Percentiles rank a stretch among this genome's conserved stretches.
phyloP scores from a whole-genome alignment of 495 filamentous ascomycete species.

The Lasiosphaeria hispida region DNA sequence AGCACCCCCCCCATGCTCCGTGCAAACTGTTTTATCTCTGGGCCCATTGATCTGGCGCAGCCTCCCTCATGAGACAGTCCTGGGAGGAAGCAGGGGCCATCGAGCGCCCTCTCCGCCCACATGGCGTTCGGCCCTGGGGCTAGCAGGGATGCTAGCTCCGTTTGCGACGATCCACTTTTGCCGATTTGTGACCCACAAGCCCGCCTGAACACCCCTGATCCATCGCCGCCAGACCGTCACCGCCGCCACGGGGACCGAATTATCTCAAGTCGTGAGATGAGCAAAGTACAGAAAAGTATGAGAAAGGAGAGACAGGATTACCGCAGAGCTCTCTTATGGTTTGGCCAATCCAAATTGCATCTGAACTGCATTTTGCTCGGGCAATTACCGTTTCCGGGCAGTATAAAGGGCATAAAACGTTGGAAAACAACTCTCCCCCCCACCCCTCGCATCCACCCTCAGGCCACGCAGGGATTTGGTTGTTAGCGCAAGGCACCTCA shows the following conservation, averaged over 20 bases:
- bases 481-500: background rate
- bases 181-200: slow-evolving; percentile 3
- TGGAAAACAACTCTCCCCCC: too few species aligned
- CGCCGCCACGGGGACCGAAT: too few species aligned
- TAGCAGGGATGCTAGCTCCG: slow-evolving; percentile 10
- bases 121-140: slow-evolving; percentile 9
- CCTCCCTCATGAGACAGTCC: background rate
- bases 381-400: background rate
- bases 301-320: background rate
- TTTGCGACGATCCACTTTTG: slow-evolving; percentile 15
- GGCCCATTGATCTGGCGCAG: too few species aligned
- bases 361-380: slow-evolving; percentile 4
- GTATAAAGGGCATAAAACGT: slow-evolving; percentile 1
- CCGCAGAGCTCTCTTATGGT: background rate
- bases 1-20: too few species aligned
- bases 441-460: too few species aligned
- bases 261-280: too few species aligned
- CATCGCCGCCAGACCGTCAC: too few species aligned
- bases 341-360: slow-evolving; percentile 8
- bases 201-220: too few species aligned
- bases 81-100: background rate
- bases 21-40: too few species aligned
- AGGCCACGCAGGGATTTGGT: background rate
- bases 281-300: background rate
- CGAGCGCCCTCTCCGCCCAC: slow-evolving; percentile 4